Base-by-base conservation (phyloP, 2,329 filamentous ascomycete species). In the Teratosphaeria pseudoeucalypti region DNA sequence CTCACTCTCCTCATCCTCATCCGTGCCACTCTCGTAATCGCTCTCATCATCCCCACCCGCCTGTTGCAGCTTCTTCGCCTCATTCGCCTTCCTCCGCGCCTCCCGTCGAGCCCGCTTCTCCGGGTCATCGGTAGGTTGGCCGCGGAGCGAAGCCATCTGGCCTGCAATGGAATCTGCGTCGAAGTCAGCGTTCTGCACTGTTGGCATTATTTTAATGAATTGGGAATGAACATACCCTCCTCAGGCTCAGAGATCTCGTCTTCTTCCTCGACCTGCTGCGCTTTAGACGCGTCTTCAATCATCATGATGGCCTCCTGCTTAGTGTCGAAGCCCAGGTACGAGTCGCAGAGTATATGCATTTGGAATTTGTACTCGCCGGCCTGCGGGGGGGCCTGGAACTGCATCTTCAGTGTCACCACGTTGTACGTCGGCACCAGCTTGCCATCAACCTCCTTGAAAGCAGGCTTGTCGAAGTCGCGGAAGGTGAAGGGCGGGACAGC, bases 231-330 rank as follows among this genome's bases (percentile, higher is more conserved):
- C 86, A 79, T 81, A 96, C 94, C 94, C 80, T 99, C 94, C 64
- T 97, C 94, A 39, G 95, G 94, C 74, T 99, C 94, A 72, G 90
- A 95, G 66, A 99, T 99, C 61, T 99, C 94, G 68, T 96, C 94
- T 66, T 96, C 70, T 16, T 68, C 65, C n/a, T 70, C 71, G 71
- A 95, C 86, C 66, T 87, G 83, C 23, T 84, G 87, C 5, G 90
- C 92, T 77, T 92, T 94, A 74, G 84, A 88, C 37, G 89, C 86
- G 68, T 97, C 92, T 70, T 96, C 91, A 9, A 99, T 90, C 32
- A 88, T 83, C 57, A 99, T 81, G 1, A 89, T 91, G 32, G 96
- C 90, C 70, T 96, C 90, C 80, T 90, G 85, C 81, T 91, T 94
- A 56, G 87, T 88, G 72, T 99, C 95, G 66, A 96, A 90, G 54